Percentiles rank a stretch among this genome's conserved stretches.
Evolutionary conservation across 495 filamentous ascomycete species (phyloP).

Genomic region (Saxophila tyrrhenica): DNA sequence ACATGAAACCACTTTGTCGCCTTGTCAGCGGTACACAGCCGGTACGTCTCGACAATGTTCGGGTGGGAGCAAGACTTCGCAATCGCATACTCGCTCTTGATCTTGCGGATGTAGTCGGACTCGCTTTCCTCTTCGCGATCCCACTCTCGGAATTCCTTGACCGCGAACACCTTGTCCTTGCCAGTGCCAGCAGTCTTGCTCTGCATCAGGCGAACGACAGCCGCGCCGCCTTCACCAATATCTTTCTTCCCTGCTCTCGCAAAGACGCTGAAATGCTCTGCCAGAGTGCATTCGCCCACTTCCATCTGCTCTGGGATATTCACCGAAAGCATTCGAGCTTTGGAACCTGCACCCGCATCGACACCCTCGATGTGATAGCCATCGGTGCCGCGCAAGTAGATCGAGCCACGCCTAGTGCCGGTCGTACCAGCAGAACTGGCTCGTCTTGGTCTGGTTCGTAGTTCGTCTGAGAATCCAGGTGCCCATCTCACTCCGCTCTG

Average conservation of each 20-base stretch:
- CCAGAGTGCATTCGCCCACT: constrained; percentile 15
- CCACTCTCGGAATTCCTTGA: constrained; percentile 67
- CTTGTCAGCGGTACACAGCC: constrained; percentile 50
- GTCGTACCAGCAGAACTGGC: not conserved
- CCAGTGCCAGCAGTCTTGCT: constrained; percentile 33
- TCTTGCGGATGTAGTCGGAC: constrained; percentile 62
- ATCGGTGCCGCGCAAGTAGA: not conserved
- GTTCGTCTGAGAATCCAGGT: not conserved
- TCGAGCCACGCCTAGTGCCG: constrained; percentile 7
- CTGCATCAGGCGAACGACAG: constrained; percentile 59
- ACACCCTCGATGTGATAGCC: constrained; percentile 3
- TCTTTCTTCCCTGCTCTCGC: constrained; percentile 19
- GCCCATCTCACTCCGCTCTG: not conserved
- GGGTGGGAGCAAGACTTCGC: constrained; percentile 66
- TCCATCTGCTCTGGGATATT: constrained; percentile 4
- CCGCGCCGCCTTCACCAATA: constrained; percentile 60
- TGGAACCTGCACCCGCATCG: constrained; percentile 12
- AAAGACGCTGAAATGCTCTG: constrained; percentile 37
- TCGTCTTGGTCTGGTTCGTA: not conserved
- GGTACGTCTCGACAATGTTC: constrained; percentile 64
- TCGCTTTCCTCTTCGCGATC: constrained; percentile 42
- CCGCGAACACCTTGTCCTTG: constrained; percentile 50
- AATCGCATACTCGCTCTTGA: constrained; percentile 70
- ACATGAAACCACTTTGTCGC: constrained; percentile 63
- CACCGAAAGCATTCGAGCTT: constrained; percentile 13